Evolutionary conservation across 768 basidiomycete genomes (phyloP).

Genomic region (Tephrocybe sp.): DNA sequence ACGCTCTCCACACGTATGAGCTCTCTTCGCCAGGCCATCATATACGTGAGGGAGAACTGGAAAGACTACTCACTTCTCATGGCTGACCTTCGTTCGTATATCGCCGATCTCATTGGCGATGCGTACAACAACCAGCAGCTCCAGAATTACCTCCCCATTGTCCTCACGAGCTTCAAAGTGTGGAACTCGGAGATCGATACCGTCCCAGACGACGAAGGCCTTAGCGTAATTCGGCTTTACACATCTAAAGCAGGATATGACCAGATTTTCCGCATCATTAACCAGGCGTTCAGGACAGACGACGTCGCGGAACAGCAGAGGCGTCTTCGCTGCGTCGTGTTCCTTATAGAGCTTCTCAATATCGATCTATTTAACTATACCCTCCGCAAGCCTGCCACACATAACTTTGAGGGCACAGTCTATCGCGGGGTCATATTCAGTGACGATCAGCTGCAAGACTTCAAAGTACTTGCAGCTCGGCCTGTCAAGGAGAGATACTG

Average conservation of each 20-base stretch:
- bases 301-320: constrained; percentile 12
- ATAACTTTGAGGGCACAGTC: constrained; percentile 14
- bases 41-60: constrained; percentile 15
- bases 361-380: constrained; percentile 18
- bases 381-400: neutral
- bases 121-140: neutral
- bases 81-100: constrained; percentile 10
- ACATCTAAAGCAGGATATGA: constrained; percentile 15
- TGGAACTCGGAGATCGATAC: constrained; percentile 6
- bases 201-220: constrained; percentile 10
- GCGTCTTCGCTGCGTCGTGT: constrained; percentile 12
- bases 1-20: constrained; percentile 11
- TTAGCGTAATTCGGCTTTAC: constrained; percentile 16
- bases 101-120: constrained; percentile 4
- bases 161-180: constrained; percentile 11
- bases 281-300: constrained; percentile 13
- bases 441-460: constrained; percentile 15
- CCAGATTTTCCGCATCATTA: constrained; percentile 16
- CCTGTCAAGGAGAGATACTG: constrained; percentile 15
- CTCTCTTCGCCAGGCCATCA: constrained; percentile 14
- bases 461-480: constrained; percentile 8
- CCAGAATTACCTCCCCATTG: constrained; percentile 3
- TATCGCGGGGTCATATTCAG: constrained; percentile 14
- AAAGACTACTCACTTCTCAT: constrained; percentile 10
- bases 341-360: constrained; percentile 18